Evolutionary conservation across 73 alveolate species (phyloP).

Genomic region (Paramecium biaurelia): DNA sequence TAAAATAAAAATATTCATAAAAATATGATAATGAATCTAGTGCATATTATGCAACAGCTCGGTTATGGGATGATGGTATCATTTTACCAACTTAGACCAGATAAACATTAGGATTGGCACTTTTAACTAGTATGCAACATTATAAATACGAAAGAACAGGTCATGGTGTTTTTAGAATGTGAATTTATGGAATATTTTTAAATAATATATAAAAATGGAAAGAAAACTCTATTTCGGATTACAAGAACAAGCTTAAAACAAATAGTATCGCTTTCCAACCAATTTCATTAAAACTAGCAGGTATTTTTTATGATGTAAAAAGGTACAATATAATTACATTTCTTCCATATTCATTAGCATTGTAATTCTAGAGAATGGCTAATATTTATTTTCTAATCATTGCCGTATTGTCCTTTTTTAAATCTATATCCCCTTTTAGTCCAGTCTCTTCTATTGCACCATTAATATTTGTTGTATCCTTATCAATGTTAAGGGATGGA

Average conservation of each 20-base stretch:
- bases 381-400: conserved; percentile 89
- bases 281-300: neutral
- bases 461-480: conserved; percentile 50
- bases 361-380: conserved; percentile 90
- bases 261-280: neutral
- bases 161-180: conserved; percentile 41
- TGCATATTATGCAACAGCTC: conserved; percentile 89
- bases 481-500: conserved; percentile 62
- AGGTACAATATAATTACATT: conserved; percentile 55
- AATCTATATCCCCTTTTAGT: conserved; percentile 70
- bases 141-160: neutral
- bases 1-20: conserved; percentile 58
- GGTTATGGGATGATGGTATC: conserved; percentile 98
- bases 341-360: conserved; percentile 65
- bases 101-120: conserved; percentile 77
- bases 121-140: neutral
- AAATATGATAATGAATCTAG: conserved; percentile 79
- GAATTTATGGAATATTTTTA: neutral
- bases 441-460: conserved; percentile 70
- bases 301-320: neutral
- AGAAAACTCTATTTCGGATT: neutral
- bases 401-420: conserved; percentile 81
- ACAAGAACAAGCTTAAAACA: neutral
- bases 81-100: conserved; percentile 81
- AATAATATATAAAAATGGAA: neutral